These are phyloP conservation scores for Komagataella pastoris DNA, from an alignment of 805 yeast genomes.

Conservation along the genomic window DNA sequence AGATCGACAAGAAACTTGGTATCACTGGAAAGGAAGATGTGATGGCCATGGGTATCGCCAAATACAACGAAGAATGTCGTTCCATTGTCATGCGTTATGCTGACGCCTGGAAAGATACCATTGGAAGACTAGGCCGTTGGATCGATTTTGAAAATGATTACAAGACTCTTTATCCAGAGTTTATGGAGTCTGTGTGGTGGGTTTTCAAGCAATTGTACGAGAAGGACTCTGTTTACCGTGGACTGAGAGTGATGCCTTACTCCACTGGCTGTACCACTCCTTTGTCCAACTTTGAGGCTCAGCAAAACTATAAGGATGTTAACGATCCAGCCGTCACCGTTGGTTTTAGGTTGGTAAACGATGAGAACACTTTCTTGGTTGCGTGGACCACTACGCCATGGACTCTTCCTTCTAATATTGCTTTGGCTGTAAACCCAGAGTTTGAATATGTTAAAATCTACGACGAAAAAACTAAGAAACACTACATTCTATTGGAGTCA, in stretches of 20 bases:
- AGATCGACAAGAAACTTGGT: constrained; percentile 93
- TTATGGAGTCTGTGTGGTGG: constrained; percentile 99
- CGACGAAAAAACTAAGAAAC: constrained; percentile 74
- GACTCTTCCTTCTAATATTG: constrained; percentile 94
- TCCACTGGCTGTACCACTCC: constrained; percentile 97
- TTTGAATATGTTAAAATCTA: constrained; percentile 85
- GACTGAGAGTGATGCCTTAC: constrained; percentile 96
- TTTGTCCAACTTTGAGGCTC: constrained; percentile 94
- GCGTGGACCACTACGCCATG: constrained; percentile 99
- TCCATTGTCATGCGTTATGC: constrained; percentile 97
- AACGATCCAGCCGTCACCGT: constrained; percentile 93
- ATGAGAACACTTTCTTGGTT: constrained; percentile 71
- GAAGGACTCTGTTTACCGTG: constrained; percentile 85
- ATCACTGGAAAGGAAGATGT: constrained; percentile 92
- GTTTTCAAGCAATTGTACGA: constrained; percentile 81
- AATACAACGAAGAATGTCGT: constrained; percentile 90
- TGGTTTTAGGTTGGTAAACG: constrained; percentile 71
- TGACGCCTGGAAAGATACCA: constrained; percentile 84
- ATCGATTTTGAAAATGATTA: constrained; percentile 97
- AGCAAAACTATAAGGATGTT: constrained; percentile 95
- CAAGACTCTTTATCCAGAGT: constrained; percentile 88
- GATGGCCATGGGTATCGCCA: constrained; percentile 83
- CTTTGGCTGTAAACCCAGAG: constrained; percentile 82
- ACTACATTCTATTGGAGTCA: constrained; percentile 76
- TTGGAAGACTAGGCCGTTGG: constrained; percentile 97